phyloP scores from a whole-genome alignment of 2,329 filamentous ascomycete genomes.

The Aspergillus sp. region DNA sequence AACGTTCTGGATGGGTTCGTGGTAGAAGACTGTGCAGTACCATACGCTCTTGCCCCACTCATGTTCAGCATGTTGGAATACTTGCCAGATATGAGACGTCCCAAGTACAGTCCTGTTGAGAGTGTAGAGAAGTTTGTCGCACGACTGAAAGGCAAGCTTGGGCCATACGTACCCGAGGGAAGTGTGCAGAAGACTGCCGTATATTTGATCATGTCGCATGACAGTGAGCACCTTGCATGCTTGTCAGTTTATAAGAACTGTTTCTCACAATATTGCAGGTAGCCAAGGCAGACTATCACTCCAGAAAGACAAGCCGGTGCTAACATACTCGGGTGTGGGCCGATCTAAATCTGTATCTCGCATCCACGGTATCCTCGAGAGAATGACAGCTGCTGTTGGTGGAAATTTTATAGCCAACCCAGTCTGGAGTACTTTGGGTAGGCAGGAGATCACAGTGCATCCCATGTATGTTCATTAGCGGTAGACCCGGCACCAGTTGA shows the following conservation, averaged over 20 bases:
- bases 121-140: background rate
- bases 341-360: constrained; percentile 18
- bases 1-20: constrained; percentile 5
- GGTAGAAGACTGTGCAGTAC: constrained; percentile 7
- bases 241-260: constrained; percentile 27
- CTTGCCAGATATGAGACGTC: background rate
- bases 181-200: constrained; percentile 63
- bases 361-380: constrained; percentile 18
- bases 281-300: constrained; percentile 47
- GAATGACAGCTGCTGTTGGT: constrained; percentile 3
- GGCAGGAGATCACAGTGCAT: background rate
- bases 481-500: constrained; percentile 1
- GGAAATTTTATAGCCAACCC: constrained; percentile 24
- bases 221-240: constrained; percentile 59
- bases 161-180: constrained; percentile 59
- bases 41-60: constrained; percentile 4
- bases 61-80: constrained; percentile 54
- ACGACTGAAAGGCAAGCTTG: constrained; percentile 27
- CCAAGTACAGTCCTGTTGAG: background rate
- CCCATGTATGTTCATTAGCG: background rate
- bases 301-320: constrained; percentile 53
- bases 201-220: constrained; percentile 69
- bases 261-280: background rate
- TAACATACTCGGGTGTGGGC: constrained; percentile 14
- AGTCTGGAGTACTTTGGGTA: constrained; percentile 42